Evolutionary conservation across 2,329 filamentous ascomycete genomes (phyloP).

Genomic region (Fusarium sp.): DNA sequence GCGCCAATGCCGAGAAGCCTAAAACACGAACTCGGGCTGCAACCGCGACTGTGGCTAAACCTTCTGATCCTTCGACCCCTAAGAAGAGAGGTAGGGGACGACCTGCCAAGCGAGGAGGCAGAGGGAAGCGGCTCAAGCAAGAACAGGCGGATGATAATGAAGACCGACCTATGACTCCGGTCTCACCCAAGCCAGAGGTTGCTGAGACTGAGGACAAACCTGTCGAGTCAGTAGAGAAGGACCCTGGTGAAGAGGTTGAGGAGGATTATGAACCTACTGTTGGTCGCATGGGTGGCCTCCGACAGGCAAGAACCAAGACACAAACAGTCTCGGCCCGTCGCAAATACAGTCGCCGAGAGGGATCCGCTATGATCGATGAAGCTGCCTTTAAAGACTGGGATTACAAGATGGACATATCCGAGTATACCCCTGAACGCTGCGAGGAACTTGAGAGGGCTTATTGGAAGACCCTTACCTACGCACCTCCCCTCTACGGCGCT

Average conservation of each 20-base stretch:
- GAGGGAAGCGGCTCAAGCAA: conserved; percentile 51
- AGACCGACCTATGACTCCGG: conserved; percentile 67
- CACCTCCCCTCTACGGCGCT: conserved; percentile 92
- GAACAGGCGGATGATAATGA: conserved; percentile 55
- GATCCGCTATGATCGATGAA: conserved; percentile 84
- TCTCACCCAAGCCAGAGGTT: conserved; percentile 60
- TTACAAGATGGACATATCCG: conserved; percentile 86
- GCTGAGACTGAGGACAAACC: conserved; percentile 47
- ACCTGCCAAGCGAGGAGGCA: conserved; percentile 49
- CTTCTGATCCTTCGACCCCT: conserved; percentile 46
- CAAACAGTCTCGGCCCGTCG: conserved; percentile 87
- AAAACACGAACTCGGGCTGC: conserved; percentile 54
- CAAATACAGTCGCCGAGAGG: conserved; percentile 84
- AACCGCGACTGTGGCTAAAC: conserved; percentile 46
- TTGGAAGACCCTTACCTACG: conserved; percentile 97
- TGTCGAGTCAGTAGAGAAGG: conserved; percentile 61
- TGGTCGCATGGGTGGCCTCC: conserved; percentile 61
- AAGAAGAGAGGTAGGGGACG: conserved; percentile 55
- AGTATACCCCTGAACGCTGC: conserved; percentile 90
- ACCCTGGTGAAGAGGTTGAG: conserved; percentile 56
- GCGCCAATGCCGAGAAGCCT: conserved; percentile 67
- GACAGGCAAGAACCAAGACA: conserved; percentile 65
- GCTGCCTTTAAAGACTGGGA: conserved; percentile 91
- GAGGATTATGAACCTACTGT: conserved; percentile 50
- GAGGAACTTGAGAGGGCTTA: conserved; percentile 94